These are phyloP conservation scores for Copromyces sp. DNA, from an alignment of 495 filamentous ascomycete genomes.

Conservation along the genomic window DNA sequence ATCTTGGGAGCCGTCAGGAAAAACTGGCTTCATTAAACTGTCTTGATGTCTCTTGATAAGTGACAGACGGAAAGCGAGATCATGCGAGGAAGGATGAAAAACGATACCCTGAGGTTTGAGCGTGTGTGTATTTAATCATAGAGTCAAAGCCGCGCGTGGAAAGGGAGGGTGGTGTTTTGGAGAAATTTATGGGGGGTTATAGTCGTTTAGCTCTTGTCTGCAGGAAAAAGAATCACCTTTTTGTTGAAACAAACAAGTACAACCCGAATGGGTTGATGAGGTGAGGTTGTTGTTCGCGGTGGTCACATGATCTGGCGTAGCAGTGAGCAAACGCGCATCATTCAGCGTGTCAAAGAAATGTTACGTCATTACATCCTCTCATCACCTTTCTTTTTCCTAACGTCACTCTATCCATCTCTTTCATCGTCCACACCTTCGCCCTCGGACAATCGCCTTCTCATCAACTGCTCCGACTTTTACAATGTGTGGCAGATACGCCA, in stretches of 20 bases:
- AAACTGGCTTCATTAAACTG: neutral
- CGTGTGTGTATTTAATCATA: neutral
- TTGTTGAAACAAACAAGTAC: neutral
- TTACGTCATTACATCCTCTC: neutral
- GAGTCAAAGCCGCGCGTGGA: neutral
- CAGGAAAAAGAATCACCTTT: neutral
- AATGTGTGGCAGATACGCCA: constrained; percentile 85
- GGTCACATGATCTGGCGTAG: constrained; percentile 17
- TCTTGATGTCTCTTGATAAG: neutral
- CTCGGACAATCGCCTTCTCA: neutral
- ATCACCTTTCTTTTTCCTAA: neutral
- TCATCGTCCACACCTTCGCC: neutral
- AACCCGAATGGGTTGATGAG: neutral
- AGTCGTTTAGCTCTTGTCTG: neutral
- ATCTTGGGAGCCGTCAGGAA: neutral
- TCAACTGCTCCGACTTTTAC: neutral
- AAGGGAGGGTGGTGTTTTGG: neutral
- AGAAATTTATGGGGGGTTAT: neutral
- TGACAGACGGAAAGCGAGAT: neutral
- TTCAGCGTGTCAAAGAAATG: neutral
- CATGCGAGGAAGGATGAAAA: neutral
- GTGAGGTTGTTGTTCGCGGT: neutral
- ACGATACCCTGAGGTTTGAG: neutral
- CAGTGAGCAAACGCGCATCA: neutral
- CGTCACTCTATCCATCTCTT: neutral